Base-by-base conservation (phyloP, 345 rosid genomes). In the Cardamine resedifolia region DNA sequence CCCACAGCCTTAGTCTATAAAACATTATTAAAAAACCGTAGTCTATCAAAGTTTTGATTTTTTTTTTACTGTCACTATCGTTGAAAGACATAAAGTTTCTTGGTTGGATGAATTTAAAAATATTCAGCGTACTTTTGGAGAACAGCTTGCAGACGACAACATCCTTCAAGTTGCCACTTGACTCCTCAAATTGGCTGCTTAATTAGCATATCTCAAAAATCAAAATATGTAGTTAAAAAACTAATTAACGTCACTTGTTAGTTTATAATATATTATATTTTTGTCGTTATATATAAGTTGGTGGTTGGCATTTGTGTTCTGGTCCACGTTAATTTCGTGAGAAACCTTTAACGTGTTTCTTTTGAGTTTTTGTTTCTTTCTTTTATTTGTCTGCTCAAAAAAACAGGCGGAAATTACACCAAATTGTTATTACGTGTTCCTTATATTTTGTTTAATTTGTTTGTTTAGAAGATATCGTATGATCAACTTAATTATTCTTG, bases 241-340 rank as follows among this genome's bases (percentile, higher is more conserved):
- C 1, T 2, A 11, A 55, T 11, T 23, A 43, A 52, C 10, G 58
- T 68, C 74, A 75, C 50, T 68, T 23, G 49, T 51, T 59, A 60
- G 58, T 61, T 44, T 14, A 38, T 39, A 10, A 21, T 18, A 52
- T 75, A 60, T 52, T 31, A 52, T 12, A 26, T 41, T 51, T 66
- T 75, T 75, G 78, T 68, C 74, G 39, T 33, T 60, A 31, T 68
- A 41, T 59, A 43, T 15, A 52, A 67, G 53, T 74, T 58, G 69
- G 74, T 75, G 8, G 69, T 24, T 68, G 45, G 73, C 57, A 67
- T 59, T 50, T 58, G 55, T 18, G 67, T 58, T 41, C 33, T 39
- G 64, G 64, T 67, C 67, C 68, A 67, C 73, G 73, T 59, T 67
- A 30, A 66, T 74, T 59, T 67, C 78, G 31, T 75, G 73, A 75